A percentile compares a stretch with the other conserved stretches of the same genome.
Evolutionary conservation across 108 stramenopile genomes (phyloP).

Genomic region (Cyclostephanos tholiformis): DNA sequence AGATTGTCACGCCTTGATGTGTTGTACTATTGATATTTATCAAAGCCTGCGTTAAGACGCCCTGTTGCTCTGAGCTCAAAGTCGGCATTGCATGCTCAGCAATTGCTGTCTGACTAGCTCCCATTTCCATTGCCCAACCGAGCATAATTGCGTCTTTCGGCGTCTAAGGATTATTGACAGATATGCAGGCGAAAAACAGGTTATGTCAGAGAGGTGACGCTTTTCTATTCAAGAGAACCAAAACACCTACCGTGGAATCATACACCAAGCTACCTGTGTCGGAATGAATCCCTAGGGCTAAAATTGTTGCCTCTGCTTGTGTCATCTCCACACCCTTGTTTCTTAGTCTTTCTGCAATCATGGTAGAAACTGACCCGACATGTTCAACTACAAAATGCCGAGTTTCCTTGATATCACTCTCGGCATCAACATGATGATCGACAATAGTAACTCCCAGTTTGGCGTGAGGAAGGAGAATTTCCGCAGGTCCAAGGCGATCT

Average conservation of each 20-base stretch:
- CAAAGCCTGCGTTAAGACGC: slow-evolving; percentile 85
- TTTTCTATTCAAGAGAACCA: not conserved
- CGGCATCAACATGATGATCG: slow-evolving; percentile 91
- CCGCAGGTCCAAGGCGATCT: slow-evolving; percentile 89
- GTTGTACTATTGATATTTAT: slow-evolving; percentile 76
- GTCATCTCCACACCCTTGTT: slow-evolving; percentile 64
- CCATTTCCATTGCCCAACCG: slow-evolving; percentile 91
- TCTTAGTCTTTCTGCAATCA: slow-evolving; percentile 81
- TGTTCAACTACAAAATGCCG: slow-evolving; percentile 84
- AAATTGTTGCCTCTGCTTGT: slow-evolving; percentile 88
- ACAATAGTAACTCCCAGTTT: slow-evolving; percentile 81
- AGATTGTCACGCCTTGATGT: slow-evolving; percentile 85
- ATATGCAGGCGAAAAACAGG: not conserved
- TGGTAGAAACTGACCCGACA: slow-evolving; percentile 88
- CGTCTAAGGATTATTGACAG: slow-evolving; percentile 41
- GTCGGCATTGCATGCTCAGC: slow-evolving; percentile 87
- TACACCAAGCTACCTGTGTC: slow-evolving; percentile 94
- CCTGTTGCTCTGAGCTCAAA: slow-evolving; percentile 82
- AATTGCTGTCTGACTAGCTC: slow-evolving; percentile 92
- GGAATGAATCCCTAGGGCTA: slow-evolving; percentile 92
- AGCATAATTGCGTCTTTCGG: slow-evolving; percentile 87
- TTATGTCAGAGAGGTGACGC: not conserved
- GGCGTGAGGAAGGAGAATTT: slow-evolving; percentile 70
- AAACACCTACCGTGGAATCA: slow-evolving; percentile 73
- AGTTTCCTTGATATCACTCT: slow-evolving; percentile 84